A percentile compares a stretch with the other conserved stretches of the same genome.
Evolutionary conservation across 441 rosid genomes (phyloP).

Genomic region (Bruguiera hainesii): DNA sequence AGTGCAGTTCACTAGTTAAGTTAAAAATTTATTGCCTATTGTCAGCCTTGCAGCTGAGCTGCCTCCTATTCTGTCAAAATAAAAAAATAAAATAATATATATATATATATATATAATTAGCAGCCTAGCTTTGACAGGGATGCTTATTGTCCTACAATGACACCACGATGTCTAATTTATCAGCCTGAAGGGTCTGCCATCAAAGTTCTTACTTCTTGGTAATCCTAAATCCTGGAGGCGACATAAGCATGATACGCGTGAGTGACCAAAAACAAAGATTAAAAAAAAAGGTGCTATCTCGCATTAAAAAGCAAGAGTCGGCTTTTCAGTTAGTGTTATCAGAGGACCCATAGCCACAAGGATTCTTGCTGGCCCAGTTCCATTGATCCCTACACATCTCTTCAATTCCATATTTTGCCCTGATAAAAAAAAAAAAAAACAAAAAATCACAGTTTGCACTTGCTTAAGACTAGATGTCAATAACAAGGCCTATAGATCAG

Average conservation of each 20-base stretch:
- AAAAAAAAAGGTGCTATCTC: background rate
- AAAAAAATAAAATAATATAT: background rate
- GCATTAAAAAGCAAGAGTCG: background rate
- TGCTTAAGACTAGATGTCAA: no score
- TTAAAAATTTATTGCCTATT: background rate
- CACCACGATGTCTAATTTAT: background rate
- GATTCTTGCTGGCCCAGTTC: slow-evolving; percentile 97
- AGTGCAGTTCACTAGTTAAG: background rate
- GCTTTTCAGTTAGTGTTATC: slow-evolving; percentile 11
- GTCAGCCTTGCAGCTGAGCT: background rate
- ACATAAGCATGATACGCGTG: background rate
- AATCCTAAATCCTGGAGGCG: background rate
- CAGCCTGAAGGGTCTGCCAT: background rate
- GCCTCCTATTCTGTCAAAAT: background rate
- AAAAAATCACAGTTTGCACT: background rate
- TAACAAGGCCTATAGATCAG: no score
- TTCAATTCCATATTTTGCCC: slow-evolving; percentile 74
- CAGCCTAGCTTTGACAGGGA: background rate
- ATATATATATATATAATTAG: background rate
- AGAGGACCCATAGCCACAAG: slow-evolving; percentile 68
- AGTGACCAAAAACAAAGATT: background rate
- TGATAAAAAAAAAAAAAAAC: slow-evolving; percentile 22
- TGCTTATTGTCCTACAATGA: background rate
- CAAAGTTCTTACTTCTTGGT: background rate
- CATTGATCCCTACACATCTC: slow-evolving; percentile 93